These are phyloP conservation scores for Trichoderma citrinoviride DNA, from an alignment of 2,329 filamentous ascomycete genomes.

Conservation along the genomic window DNA sequence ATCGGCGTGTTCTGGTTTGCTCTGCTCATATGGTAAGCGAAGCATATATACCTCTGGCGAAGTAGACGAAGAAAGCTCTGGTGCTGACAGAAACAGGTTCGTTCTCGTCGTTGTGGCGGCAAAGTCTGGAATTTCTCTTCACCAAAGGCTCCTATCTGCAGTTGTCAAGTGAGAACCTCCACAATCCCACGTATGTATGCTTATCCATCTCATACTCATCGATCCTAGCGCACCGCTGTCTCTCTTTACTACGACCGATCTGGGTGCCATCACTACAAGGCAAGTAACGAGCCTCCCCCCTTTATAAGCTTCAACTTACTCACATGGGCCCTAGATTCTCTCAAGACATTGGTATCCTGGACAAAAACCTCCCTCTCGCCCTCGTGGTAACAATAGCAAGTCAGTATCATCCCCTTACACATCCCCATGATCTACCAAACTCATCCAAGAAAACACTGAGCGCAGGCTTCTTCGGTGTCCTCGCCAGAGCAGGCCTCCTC, in stretches of 20 bases:
- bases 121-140: conserved; percentile 30
- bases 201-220: background rate
- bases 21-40: conserved; percentile 1
- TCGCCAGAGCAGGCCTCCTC: conserved; percentile 30
- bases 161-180: background rate
- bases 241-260: conserved; percentile 1
- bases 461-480: conserved; percentile 35
- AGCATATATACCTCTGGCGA: background rate
- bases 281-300: background rate
- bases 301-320: background rate
- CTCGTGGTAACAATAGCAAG: conserved; percentile 36
- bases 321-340: conserved; percentile 35
- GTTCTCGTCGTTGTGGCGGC: conserved; percentile 32
- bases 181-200: background rate
- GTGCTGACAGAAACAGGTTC: conserved; percentile 25
- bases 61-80: fast-evolving
- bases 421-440: background rate
- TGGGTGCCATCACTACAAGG: conserved; percentile 4
- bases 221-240: background rate
- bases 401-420: conserved; percentile 28
- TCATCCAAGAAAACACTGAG: background rate
- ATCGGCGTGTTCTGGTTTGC: conserved; percentile 16
- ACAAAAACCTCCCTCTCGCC: conserved; percentile 41
- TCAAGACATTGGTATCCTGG: conserved; percentile 45
- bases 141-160: conserved; percentile 28